Conservation (phyloP, 495 filamentous ascomycete genomes). For the Amorphotheca resinae region DNA sequence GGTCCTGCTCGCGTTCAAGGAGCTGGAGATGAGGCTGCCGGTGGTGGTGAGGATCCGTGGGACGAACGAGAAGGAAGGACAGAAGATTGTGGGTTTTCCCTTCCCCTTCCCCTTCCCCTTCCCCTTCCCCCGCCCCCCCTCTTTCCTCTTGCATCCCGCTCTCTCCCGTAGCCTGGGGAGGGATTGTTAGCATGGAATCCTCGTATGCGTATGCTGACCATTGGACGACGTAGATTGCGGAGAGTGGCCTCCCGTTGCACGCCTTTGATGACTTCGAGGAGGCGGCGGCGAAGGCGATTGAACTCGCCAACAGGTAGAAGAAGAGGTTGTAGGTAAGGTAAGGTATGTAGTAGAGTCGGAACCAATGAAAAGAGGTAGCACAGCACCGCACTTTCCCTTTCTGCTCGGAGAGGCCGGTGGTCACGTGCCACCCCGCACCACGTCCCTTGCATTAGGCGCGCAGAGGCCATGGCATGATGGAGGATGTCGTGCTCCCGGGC, state of each 20-base stretch:
- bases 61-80: constrained; percentile 67
- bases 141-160: too few relatives aligned
- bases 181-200: not conserved
- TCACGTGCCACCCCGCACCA: too few relatives aligned
- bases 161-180: too few relatives aligned
- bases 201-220: not conserved
- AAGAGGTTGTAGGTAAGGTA: not conserved
- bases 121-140: too few relatives aligned
- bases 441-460: too few relatives aligned
- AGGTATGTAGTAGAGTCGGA: not conserved
- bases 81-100: constrained; percentile 45
- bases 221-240: constrained; percentile 40
- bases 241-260: constrained; percentile 59
- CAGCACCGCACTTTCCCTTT: too few relatives aligned
- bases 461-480: too few relatives aligned
- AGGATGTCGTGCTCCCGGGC: too few relatives aligned
- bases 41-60: constrained; percentile 77
- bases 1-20: constrained; percentile 63
- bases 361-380: not conserved
- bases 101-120: not conserved
- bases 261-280: constrained; percentile 76
- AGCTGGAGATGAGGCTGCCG: constrained; percentile 55
- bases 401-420: too few relatives aligned
- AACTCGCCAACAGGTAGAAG: constrained; percentile 36
- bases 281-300: constrained; percentile 62